A percentile compares a stretch with the other conserved stretches of the same genome.
phyloP scores from a whole-genome alignment of 2,329 filamentous ascomycete genomes.

The Fusarium xylarioides region DNA sequence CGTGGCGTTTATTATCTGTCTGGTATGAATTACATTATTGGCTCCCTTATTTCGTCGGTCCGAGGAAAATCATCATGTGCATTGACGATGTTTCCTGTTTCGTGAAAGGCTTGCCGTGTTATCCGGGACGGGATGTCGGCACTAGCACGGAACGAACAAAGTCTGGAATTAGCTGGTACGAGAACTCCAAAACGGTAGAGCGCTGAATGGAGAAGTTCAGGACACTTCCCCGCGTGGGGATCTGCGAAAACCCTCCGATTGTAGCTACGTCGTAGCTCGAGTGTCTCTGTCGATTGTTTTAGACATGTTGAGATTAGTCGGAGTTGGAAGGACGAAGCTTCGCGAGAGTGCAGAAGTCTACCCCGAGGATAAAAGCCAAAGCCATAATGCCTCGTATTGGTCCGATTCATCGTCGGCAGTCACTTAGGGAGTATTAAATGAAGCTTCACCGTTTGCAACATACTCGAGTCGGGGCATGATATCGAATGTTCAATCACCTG shows the following conservation, averaged over 20 bases:
- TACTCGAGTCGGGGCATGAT: background rate
- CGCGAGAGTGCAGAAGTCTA: background rate
- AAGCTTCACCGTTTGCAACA: fast-evolving
- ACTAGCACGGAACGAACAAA: background rate
- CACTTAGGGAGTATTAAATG: no score
- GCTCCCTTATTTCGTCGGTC: background rate
- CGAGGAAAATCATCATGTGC: background rate
- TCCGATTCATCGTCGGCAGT: fast-evolving
- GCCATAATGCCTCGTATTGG: fast-evolving
- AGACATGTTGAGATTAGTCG: background rate
- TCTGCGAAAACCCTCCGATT: background rate
- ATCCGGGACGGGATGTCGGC: background rate
- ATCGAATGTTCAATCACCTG: background rate
- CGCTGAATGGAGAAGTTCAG: background rate
- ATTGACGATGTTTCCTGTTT: background rate
- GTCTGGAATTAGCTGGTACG: background rate
- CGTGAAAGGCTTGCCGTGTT: background rate
- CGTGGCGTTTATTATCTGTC: background rate
- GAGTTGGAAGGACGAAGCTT: no score
- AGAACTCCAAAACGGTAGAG: background rate
- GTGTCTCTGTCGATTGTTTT: background rate
- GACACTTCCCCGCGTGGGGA: background rate
- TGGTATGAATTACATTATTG: background rate
- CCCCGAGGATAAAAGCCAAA: fast-evolving
- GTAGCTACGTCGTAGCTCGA: background rate